Base-by-base conservation (phyloP, 768 basidiomycete genomes). In the Leccinellum luteum region DNA sequence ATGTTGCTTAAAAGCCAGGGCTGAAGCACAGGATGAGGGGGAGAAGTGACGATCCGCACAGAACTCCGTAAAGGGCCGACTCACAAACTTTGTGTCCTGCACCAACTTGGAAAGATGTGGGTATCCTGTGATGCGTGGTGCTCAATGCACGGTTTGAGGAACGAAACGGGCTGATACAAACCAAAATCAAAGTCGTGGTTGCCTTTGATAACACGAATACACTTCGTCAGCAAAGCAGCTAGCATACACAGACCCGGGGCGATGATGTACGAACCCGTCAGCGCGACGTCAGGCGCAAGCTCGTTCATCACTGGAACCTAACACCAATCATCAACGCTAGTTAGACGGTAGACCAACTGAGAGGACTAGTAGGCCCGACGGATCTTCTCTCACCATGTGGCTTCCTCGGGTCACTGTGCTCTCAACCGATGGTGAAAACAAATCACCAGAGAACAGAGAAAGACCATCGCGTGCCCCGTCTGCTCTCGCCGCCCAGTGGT, bases 141-240 rank as follows among this genome's bases (percentile, higher is more conserved):
- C 21, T 3, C 60, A 32, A 60, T 19, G 43, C 17, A 51, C 12
- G 17, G 21, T 6, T 21, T 25, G 59, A 34, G 49, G 25, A n/a
- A 54, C 17, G n/a, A 55, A 52, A 27, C 0, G 34, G 50, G 19
- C 3, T n/a, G 19, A 23, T 58, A 38, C 75, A 50, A 56, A 88
- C 89, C 90, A 62, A 90, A 92, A 72, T 95, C 94, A 71, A 94
- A 94, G 64, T 95, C 94, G 62, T 97, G 94, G 67, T 97, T 95
- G 6, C 93, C 91, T 92, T 38, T 58, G 17, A 54, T 41, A 34
- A 48, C 4, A 8, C 17, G 25, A 41, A 19, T 12, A 6, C 35
- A 51, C 13, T 5, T 23, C 10, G 38, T 67, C 17, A 71, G 58
- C 48, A 49, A 14, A 50, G 27, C 2, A 9, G 19, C 19, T 15